Conservation (phyloP, 805 yeast species). For the Candida odintsovae region DNA sequence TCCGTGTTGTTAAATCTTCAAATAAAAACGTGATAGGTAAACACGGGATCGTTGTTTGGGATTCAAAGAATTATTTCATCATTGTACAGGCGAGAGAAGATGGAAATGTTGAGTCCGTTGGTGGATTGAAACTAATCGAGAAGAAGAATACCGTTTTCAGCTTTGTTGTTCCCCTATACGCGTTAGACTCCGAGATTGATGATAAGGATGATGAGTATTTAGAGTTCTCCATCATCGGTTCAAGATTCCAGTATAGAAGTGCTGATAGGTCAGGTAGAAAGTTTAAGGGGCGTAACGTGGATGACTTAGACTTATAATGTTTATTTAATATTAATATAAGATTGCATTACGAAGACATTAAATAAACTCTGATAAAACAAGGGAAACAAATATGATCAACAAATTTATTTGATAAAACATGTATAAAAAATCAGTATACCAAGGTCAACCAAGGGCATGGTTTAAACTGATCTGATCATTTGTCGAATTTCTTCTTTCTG, state of each 20-base stretch:
- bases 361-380: background rate
- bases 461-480: background rate
- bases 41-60: constrained; percentile 79
- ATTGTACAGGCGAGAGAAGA: constrained; percentile 36
- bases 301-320: constrained; percentile 32
- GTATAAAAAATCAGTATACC: background rate
- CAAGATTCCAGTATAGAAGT: constrained; percentile 68
- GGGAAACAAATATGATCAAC: background rate
- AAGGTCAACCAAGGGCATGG: too few species aligned
- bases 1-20: constrained; percentile 52
- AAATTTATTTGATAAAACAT: background rate
- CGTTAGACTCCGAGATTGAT: constrained; percentile 10
- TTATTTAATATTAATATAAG: too few species aligned
- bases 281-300: constrained; percentile 75
- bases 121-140: constrained; percentile 61
- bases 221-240: constrained; percentile 69
- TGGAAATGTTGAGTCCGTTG: constrained; percentile 30
- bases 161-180: constrained; percentile 36
- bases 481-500: constrained; percentile 4
- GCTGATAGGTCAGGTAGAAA: constrained; percentile 80
- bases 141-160: constrained; percentile 64
- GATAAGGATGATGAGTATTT: constrained; percentile 33
- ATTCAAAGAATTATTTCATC: constrained; percentile 67
- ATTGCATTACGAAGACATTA: background rate
- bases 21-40: constrained; percentile 55